Base-by-base conservation (phyloP, 2,329 filamentous ascomycete genomes). In the Penicillium corylophilum region DNA sequence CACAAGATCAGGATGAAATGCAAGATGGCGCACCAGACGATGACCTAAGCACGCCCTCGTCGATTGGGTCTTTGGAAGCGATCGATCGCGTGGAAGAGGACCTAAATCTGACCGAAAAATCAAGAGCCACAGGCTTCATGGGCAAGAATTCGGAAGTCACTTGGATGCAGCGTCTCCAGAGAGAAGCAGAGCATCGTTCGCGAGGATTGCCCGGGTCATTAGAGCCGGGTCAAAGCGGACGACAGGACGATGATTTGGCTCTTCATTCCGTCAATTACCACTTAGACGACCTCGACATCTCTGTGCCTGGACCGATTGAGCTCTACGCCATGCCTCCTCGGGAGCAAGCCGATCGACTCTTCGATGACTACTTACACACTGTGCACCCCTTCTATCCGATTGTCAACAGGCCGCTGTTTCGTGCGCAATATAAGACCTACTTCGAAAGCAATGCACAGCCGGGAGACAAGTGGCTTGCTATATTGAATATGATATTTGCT, bases 11-110 rank as follows among this genome's bases (percentile, higher is more conserved):
- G 10, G 35, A 38, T 10, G 35, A 38, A 4, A 20, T 38, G 9
- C 35, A 38, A 20, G 35, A 38, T 22, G 35, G 20, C 12, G 3
- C 68, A 1, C 65, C 64, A 13, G 59, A 66, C 16, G 63, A 68
- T 39, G 68, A 71, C 16, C 46, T 24, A 12, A 66, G 63, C 16
- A 62, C 64, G 1, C 62, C 65, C 31, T 71, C 69, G 8, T 69
- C 66, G 6, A 70, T 71, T 41, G 74, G 75, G 6, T 77, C 75
- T 1, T 66, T 75, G 26, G 74, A 75, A 35, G 72, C 73, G 5
- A 71, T 76, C 20, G 75, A 77, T 54, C 66, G 71, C n/a, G 71
- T 76, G 13, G 70, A 76, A 43, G 74, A 77, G 56, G 75, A 77
- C 41, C 60, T 75, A 43, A 73, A 74, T 18, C 66, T 71, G 40